These are phyloP conservation scores for Phytophthora capsici DNA, from an alignment of 352 stramenopile genomes.

Conservation along the genomic window DNA sequence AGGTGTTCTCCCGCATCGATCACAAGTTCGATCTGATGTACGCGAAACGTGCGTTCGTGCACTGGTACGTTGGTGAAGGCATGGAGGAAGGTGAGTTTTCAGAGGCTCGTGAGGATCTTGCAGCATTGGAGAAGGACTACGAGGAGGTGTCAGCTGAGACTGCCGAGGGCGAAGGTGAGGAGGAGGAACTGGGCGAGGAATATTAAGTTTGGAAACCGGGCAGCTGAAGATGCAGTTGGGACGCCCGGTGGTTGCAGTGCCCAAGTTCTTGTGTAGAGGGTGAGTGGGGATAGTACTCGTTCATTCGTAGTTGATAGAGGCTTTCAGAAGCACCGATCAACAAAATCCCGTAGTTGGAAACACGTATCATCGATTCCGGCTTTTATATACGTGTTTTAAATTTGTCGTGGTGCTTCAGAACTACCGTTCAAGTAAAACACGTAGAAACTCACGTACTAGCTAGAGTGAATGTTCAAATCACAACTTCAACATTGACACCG, in stretches of 20 bases:
- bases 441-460: too few species aligned
- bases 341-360: too few species aligned
- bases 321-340: too few species aligned
- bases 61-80: constrained; percentile 99
- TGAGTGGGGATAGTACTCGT: background rate
- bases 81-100: constrained; percentile 99
- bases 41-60: constrained; percentile 99
- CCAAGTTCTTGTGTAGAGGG: background rate
- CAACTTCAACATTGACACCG: too few species aligned
- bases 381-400: too few species aligned
- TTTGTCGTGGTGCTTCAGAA: too few species aligned
- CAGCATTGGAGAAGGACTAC: constrained; percentile 92
- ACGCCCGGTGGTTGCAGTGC: background rate
- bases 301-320: background rate
- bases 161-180: constrained; percentile 94
- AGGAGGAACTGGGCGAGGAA: constrained; percentile 92
- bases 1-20: constrained; percentile 98
- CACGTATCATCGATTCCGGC: too few species aligned
- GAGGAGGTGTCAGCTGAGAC: constrained; percentile 98
- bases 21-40: constrained; percentile 99
- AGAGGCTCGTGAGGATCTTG: constrained; percentile 97
- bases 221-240: background rate
- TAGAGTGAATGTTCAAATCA: too few species aligned
- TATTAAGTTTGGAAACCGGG: constrained; percentile 60
- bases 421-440: too few species aligned